Base-by-base conservation (phyloP, 1,284 basidiomycete species). In the Puccinia hordei region DNA sequence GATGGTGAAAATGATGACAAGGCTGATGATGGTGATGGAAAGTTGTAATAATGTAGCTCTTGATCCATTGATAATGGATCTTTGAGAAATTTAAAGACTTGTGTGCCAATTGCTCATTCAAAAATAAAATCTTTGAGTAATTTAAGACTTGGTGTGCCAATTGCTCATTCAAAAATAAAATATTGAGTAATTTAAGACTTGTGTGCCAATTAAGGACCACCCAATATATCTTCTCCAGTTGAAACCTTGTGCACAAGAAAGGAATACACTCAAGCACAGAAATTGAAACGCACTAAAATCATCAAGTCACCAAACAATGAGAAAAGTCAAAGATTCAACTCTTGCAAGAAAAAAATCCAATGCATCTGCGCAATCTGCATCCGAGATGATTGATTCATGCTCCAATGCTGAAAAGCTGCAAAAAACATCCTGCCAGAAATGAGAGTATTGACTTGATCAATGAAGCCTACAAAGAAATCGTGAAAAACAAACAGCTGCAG, bases 231-330 rank as follows among this genome's bases (percentile, higher is more conserved):
- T 46, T 66, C 63, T 46, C 63, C 63, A 10, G n/a, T 66, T 27
- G 9, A 44, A 44, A 13, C 3, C 63, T 35, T 38, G 10, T 19
- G 12, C 41, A 3, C 63, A 44, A 22, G 35, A 9, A 2, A 66
- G 22, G 10, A 35, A 44, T 1, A 27, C 41, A 27, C 22, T 22
- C 38, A 12, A 46, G 38, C 2, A 66, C 38, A 66, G 38, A 46
- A 46, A 66, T 24, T 19, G 22, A 66, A 66, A 35, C 63, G 63
- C n/a, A 66, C 38, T 15, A 38, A 38, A 66, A 66, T 66, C 41
- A 22, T 46, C 35, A 38, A 66, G 41, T 66, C 63, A 22, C 41
- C 41, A n/a, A 27, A 24, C 27, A 38, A 66, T 41, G 13, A 65
- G 3, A 9, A 44, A 46, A 10, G n/a, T 46, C 22, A 9, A 35